A percentile compares a stretch with the other conserved stretches of the same genome.
Evolutionary conservation across 148 eudicot genomes (phyloP).

Genomic region (Chenopodium suecicum): DNA sequence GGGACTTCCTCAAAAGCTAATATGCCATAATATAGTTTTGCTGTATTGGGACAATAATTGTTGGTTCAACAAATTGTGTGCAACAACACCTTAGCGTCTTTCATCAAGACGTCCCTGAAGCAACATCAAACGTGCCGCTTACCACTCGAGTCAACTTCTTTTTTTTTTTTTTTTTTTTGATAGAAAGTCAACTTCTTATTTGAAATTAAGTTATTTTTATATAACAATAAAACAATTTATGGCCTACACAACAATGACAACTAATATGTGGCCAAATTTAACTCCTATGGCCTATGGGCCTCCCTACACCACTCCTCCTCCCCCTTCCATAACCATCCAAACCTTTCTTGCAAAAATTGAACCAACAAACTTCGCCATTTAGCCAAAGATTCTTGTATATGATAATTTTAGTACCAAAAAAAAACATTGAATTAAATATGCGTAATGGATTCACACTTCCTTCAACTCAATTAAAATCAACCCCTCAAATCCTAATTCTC

Average conservation of each 20-base stretch:
- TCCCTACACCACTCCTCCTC: neutral
- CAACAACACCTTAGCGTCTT: too few relatives aligned
- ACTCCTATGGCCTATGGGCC: neutral
- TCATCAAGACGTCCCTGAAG: too few relatives aligned
- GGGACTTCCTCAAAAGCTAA: too few relatives aligned
- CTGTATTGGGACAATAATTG: too few relatives aligned
- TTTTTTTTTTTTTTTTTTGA: too few relatives aligned
- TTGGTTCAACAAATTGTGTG: too few relatives aligned
- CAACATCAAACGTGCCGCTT: too few relatives aligned
- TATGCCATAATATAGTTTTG: too few relatives aligned
- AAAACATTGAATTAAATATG: neutral
- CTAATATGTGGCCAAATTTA: neutral
- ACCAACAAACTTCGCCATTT: neutral
- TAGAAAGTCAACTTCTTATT: too few relatives aligned
- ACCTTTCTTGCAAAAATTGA: neutral
- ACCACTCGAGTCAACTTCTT: too few relatives aligned
- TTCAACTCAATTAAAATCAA: constrained; percentile 11
- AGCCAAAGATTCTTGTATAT: neutral
- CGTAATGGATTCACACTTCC: constrained; percentile 8
- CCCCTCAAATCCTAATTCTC: constrained; percentile 20
- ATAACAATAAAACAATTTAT: too few relatives aligned
- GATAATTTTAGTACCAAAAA: neutral
- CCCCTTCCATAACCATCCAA: neutral
- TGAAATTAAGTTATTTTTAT: too few relatives aligned
- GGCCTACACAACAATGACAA: neutral